A percentile compares a stretch with the other conserved stretches of the same genome.
Evolutionary conservation across 2,329 filamentous ascomycete species (phyloP).

Genomic region (Calonectria pauciramosa): DNA sequence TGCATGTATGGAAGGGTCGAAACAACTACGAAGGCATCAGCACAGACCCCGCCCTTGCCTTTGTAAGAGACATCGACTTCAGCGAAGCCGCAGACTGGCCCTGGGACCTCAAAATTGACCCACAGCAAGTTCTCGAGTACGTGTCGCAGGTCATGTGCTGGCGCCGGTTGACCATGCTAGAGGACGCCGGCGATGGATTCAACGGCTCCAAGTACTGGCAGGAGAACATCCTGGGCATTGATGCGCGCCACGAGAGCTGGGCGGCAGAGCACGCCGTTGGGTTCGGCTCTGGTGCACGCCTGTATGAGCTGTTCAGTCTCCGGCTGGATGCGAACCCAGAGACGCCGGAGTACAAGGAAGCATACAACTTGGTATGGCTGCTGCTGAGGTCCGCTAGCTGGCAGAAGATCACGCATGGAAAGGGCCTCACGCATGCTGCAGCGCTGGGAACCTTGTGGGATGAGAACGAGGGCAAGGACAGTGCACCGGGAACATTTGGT

Average conservation of each 20-base stretch:
- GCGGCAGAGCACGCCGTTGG: slow-evolving; percentile 21
- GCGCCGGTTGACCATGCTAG: slow-evolving; percentile 44
- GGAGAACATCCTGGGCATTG: slow-evolving; percentile 26
- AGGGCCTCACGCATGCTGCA: slow-evolving; percentile 15
- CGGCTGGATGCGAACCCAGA: slow-evolving; percentile 18
- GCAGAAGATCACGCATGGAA: slow-evolving; percentile 33
- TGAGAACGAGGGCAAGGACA: slow-evolving; percentile 31
- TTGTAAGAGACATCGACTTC: slow-evolving; percentile 45
- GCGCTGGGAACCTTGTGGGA: slow-evolving; percentile 27
- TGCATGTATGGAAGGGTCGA: slow-evolving; percentile 46
- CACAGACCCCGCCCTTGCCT: slow-evolving; percentile 44
- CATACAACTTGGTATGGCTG: slow-evolving; percentile 26
- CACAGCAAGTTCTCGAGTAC: slow-evolving; percentile 53
- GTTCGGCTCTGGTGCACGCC: slow-evolving; percentile 13
- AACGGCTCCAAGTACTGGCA: slow-evolving; percentile 40
- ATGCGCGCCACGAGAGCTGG: slow-evolving; percentile 20
- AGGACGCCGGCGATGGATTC: slow-evolving; percentile 43
- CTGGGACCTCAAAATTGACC: slow-evolving; percentile 47
- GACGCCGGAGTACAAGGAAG: slow-evolving; percentile 27
- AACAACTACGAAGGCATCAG: slow-evolving; percentile 44
- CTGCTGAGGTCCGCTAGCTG: slow-evolving; percentile 25
- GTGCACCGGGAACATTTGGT: slow-evolving; percentile 25
- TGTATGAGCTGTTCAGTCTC: slow-evolving; percentile 14
- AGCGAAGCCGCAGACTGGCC: slow-evolving; percentile 48
- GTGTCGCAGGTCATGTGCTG: slow-evolving; percentile 56